A percentile compares a stretch with the other conserved stretches of the same genome.
phyloP scores from a whole-genome alignment of 148 eudicot genomes.

The Linanthus parryae region DNA sequence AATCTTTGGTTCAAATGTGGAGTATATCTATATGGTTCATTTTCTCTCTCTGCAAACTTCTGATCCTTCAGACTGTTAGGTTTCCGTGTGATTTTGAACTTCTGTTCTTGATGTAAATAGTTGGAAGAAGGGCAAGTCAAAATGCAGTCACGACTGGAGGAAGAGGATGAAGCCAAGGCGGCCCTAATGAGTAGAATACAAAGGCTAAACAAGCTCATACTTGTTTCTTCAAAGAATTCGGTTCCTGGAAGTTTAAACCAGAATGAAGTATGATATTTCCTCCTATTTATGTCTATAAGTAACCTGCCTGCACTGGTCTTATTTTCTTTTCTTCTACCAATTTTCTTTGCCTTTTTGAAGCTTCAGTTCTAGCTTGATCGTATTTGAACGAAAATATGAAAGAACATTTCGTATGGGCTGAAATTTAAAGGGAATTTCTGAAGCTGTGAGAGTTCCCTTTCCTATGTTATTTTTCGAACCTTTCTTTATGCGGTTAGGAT shows the following conservation, averaged over 20 bases:
- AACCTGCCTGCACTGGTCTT: neutral
- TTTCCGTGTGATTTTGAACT: constrained; percentile 4
- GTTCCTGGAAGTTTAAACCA: constrained; percentile 51
- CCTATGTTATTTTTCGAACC: no score
- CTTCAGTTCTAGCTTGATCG: neutral
- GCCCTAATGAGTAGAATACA: constrained; percentile 99
- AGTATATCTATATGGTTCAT: neutral
- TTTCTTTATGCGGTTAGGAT: no score
- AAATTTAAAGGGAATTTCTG: no score
- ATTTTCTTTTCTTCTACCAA: neutral
- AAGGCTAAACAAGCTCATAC: constrained; percentile 90
- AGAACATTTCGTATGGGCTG: no score
- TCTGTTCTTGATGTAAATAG: constrained; percentile 27
- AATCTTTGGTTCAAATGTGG: neutral
- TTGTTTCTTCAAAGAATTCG: constrained; percentile 86
- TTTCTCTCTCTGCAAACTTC: neutral
- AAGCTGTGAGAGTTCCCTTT: no score
- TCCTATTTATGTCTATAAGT: neutral
- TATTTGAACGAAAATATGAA: no score
- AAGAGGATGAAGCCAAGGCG: constrained; percentile 97
- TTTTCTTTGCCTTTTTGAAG: neutral
- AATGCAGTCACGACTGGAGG: constrained; percentile 96
- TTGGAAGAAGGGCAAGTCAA: constrained; percentile 98
- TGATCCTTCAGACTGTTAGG: neutral
- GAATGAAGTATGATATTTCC: constrained; percentile 53